Conservation (phyloP, 306 rosid species). For the Dalbergia cultrata region DNA sequence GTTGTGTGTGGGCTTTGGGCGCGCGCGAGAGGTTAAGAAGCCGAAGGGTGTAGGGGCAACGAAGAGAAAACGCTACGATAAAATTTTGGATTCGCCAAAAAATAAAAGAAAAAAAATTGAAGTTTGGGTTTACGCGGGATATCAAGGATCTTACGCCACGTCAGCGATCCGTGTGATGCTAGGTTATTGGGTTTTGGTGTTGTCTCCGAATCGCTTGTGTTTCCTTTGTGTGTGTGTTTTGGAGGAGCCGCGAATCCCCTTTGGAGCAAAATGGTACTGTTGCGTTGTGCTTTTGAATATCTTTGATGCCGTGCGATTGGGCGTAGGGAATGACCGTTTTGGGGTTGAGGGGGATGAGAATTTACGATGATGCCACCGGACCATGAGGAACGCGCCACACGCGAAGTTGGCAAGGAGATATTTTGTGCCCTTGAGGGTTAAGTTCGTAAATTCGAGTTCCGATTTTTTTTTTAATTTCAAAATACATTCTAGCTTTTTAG, state of each 20-base stretch:
- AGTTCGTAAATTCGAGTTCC: constrained; percentile 1
- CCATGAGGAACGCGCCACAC: constrained; percentile 42
- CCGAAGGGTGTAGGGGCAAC: constrained; percentile 44
- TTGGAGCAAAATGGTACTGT: neutral
- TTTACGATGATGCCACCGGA: constrained; percentile 17
- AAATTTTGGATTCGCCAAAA: constrained; percentile 2
- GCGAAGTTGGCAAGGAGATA: constrained; percentile 36
- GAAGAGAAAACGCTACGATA: constrained; percentile 50
- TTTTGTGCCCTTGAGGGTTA: constrained; percentile 34
- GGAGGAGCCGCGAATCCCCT: constrained; percentile 15
- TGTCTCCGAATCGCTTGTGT: constrained; percentile 49
- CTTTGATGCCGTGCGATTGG: constrained; percentile 32
- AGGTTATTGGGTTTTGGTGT: neutral
- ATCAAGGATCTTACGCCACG: constrained; percentile 61
- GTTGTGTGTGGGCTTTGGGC: constrained; percentile 46
- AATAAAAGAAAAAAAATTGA: constrained; percentile 54
- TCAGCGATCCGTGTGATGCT: constrained; percentile 62
- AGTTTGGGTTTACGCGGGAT: constrained; percentile 94
- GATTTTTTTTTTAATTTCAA: neutral
- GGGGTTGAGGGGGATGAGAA: neutral
- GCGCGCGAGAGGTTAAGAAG: constrained; percentile 61
- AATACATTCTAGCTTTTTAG: neutral
- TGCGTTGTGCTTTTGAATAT: neutral
- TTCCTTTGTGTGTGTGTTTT: constrained; percentile 70
- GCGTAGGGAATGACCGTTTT: constrained; percentile 39